A percentile compares a stretch with the other conserved stretches of the same genome.
phyloP scores from a whole-genome alignment of 768 basidiomycete species.

The Termitomyces sp. region DNA sequence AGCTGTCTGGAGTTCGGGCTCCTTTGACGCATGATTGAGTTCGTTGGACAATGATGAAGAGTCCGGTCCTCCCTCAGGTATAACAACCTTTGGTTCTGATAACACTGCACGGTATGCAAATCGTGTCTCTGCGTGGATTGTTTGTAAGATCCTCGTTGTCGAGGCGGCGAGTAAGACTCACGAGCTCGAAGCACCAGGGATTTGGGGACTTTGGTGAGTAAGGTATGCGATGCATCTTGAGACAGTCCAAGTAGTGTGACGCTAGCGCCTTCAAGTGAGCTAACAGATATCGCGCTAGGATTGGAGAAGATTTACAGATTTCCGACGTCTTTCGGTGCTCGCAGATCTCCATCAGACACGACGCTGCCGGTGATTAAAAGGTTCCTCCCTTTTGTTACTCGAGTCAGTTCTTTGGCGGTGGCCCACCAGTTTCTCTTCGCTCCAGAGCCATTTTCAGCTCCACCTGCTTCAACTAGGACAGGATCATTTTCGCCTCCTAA shows the following conservation, averaged over 20 bases:
- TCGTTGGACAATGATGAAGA: too few relatives aligned
- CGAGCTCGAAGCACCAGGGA: conserved; percentile 71
- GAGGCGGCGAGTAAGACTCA: conserved; percentile 32
- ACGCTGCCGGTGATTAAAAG: conserved; percentile 72
- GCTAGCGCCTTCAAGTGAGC: conserved; percentile 30
- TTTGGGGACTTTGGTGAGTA: conserved; percentile 57
- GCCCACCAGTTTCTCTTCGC: conserved; percentile 87
- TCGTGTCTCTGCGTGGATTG: conserved; percentile 58
- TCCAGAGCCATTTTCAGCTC: conserved; percentile 45
- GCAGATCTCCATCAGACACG: conserved; percentile 53
- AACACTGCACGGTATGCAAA: conserved; percentile 77
- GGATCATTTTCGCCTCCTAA: conserved; percentile 59
- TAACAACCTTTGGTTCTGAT: conserved; percentile 67
- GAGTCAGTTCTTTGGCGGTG: conserved; percentile 66
- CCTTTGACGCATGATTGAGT: background rate
- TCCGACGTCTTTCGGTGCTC: conserved; percentile 69
- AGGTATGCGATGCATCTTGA: conserved; percentile 64
- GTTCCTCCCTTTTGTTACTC: conserved; percentile 80
- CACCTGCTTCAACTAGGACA: conserved; percentile 39
- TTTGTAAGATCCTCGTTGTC: background rate
- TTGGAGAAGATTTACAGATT: conserved; percentile 56
- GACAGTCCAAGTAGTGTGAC: conserved; percentile 64
- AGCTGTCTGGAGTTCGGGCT: background rate
- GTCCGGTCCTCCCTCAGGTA: conserved; percentile 33
- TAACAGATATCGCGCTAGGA: conserved; percentile 1